These are phyloP conservation scores for Metschnikowia kofuensis DNA, from an alignment of 805 yeast genomes.

Conservation along the genomic window DNA sequence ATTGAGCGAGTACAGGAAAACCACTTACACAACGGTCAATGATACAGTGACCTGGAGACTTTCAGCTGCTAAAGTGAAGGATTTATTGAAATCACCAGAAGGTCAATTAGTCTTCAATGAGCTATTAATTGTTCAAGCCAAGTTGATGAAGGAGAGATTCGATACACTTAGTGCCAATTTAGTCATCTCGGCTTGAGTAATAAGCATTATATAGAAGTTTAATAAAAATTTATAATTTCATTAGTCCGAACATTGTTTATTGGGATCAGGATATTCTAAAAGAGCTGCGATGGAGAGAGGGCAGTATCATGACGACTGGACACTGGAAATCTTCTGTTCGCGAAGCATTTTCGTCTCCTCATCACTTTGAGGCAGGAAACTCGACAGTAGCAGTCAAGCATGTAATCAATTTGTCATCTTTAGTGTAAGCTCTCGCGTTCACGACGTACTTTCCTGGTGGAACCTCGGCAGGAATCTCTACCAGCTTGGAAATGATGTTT, in stretches of 20 bases:
- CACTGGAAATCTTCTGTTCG: too few relatives aligned
- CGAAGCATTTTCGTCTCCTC: too few relatives aligned
- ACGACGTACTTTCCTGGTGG: conserved; percentile 94
- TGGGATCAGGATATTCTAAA: too few relatives aligned
- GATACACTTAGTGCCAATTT: conserved; percentile 76
- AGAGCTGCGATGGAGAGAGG: too few relatives aligned
- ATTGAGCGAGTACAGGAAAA: conserved; percentile 36
- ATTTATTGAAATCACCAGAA: conserved; percentile 40
- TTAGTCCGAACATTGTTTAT: not conserved
- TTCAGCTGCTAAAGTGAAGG: conserved; percentile 42
- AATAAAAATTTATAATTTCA: not conserved
- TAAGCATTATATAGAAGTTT: not conserved
- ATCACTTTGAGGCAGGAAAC: conserved; percentile 37
- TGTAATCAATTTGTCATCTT: conserved; percentile 74
- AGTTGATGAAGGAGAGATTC: conserved; percentile 66
- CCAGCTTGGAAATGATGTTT: conserved; percentile 63
- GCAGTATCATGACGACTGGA: too few relatives aligned
- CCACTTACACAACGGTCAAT: conserved; percentile 52
- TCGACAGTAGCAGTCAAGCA: conserved; percentile 76
- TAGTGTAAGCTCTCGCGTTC: conserved; percentile 85
- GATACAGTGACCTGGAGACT: conserved; percentile 72
- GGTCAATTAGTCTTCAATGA: conserved; percentile 62
- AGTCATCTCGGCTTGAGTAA: conserved; percentile 50
- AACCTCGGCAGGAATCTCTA: conserved; percentile 84
- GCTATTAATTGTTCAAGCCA: conserved; percentile 56